Evolutionary conservation across 2,329 filamentous ascomycete species (phyloP), one percentile per base, ranked within the genome.

Genomic region (Aureobasidium sp.): DNA sequence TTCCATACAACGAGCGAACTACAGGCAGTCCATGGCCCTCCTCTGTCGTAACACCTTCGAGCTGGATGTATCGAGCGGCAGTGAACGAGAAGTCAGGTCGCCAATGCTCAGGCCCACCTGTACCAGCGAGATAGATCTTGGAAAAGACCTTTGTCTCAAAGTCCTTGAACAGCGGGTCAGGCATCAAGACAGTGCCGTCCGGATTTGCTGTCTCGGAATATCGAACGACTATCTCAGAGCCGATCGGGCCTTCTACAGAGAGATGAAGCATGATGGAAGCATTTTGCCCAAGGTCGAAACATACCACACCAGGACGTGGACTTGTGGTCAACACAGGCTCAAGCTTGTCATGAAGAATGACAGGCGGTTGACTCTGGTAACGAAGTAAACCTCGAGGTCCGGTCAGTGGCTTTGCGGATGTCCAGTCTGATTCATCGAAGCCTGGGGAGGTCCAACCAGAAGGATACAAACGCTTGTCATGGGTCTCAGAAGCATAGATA

Each of bases 31-130:
- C 69, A 29, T 71, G 67, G 1, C 67, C 65, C 4, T 53, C 65
- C 25, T 74, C 69, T 6, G 76, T 67, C 1, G 77, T 72, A 1
- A 72, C 78, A 29, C 79, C 78, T 64, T 81, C 79, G 38, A 81
- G 70, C 59, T 81, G 79, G 36, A 81, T 79, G 58, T 81, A 81
- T 0, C 79, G 73, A 2, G 79, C 79, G 48, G 77, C 78, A 4
- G 79, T 82, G 68, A 81, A 81, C 69, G 75, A 79, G 65, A 81
- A 81, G 67, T 81, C 79, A 0, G 80, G 79, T 43, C 74, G 71
- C 79, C 79, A 81, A 8, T 67, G 69, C 62, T 81, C 78, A 23
- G 60, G 36, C 1, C 68, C 55, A 0, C 72, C 74, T 0, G 65
- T 72, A 0, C 78, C 77, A 2, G 73, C 68, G 1, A 81, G 70